Evolutionary conservation across 2,329 filamentous ascomycete species (phyloP).

Genomic region (Sporothrix pallida): DNA sequence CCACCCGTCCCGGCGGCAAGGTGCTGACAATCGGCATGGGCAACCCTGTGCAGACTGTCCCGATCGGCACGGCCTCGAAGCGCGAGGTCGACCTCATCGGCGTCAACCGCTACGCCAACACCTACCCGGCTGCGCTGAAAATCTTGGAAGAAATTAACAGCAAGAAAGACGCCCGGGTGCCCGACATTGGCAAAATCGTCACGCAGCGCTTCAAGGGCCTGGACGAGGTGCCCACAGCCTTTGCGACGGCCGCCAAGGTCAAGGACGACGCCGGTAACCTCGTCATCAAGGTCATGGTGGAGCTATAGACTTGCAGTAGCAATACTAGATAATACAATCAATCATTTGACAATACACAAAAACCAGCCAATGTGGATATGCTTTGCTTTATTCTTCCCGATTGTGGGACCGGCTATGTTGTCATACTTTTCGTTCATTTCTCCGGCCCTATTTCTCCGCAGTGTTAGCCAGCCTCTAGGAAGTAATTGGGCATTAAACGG

Average conservation of each 20-base stretch:
- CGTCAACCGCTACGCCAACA: slow-evolving; percentile 74
- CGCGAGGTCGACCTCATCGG: slow-evolving; percentile 74
- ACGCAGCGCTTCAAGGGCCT: slow-evolving; percentile 73
- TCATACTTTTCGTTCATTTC: too few species aligned
- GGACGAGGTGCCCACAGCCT: slow-evolving; percentile 66
- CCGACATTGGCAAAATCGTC: slow-evolving; percentile 69
- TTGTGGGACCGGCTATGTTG: too few species aligned
- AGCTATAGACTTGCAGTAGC: slow-evolving; percentile 39
- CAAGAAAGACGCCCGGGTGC: slow-evolving; percentile 52
- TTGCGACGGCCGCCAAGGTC: slow-evolving; percentile 72
- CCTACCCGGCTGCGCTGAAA: slow-evolving; percentile 64
- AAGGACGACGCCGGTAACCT: slow-evolving; percentile 72
- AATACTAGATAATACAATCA: too few species aligned
- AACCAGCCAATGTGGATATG: too few species aligned
- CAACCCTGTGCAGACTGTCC: slow-evolving; percentile 70
- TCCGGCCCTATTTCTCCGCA: too few species aligned
- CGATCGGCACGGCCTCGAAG: slow-evolving; percentile 69
- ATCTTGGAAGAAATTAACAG: slow-evolving; percentile 54
- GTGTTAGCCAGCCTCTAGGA: too few species aligned
- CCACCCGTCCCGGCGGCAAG: slow-evolving; percentile 69
- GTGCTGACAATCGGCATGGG: slow-evolving; percentile 76
- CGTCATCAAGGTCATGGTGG: slow-evolving; percentile 75
- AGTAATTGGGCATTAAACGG: too few species aligned
- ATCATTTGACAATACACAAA: neutral
- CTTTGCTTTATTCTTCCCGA: too few species aligned